Conservation (phyloP, 305 asterid genomes). For the Fraxinus ornus region DNA sequence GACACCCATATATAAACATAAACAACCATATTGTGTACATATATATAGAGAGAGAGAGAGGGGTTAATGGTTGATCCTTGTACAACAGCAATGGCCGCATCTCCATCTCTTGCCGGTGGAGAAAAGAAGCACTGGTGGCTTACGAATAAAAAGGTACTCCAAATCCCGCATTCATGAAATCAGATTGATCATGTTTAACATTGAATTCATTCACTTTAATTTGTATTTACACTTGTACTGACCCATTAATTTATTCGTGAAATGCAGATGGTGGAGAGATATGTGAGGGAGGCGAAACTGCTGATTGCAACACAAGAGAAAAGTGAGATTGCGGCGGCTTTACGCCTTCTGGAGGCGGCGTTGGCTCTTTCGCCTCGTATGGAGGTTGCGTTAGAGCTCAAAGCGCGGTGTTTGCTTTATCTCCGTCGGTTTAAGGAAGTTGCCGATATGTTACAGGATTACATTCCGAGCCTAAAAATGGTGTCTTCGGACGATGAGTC, state of each 20-base stretch:
- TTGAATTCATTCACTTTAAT: background rate
- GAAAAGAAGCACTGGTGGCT: conserved; percentile 74
- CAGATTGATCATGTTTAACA: background rate
- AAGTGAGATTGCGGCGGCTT: too few relatives aligned
- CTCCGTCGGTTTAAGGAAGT: conserved; percentile 57
- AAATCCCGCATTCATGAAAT: background rate
- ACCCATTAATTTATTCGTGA: too few relatives aligned
- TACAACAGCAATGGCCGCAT: conserved; percentile 20
- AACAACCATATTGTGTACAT: background rate
- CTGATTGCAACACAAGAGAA: too few relatives aligned
- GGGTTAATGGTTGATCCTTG: conserved; percentile 27
- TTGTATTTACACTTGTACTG: too few relatives aligned
- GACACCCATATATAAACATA: background rate
- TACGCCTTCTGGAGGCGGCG: conserved; percentile 44
- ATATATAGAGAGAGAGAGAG: background rate
- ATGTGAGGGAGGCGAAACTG: too few relatives aligned
- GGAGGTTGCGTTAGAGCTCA: conserved; percentile 50
- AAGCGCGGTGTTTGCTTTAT: conserved; percentile 49
- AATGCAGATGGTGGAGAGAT: too few relatives aligned
- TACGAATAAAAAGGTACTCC: conserved; percentile 48
- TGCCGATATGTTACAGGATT: conserved; percentile 54
- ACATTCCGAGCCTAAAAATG: conserved; percentile 48
- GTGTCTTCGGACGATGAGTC: conserved; percentile 30
- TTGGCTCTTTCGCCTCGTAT: conserved; percentile 41
- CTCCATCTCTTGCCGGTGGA: conserved; percentile 37